These are phyloP conservation scores for Fusarium sp. DNA, from an alignment of 2,329 filamentous ascomycete genomes.

Conservation along the genomic window DNA sequence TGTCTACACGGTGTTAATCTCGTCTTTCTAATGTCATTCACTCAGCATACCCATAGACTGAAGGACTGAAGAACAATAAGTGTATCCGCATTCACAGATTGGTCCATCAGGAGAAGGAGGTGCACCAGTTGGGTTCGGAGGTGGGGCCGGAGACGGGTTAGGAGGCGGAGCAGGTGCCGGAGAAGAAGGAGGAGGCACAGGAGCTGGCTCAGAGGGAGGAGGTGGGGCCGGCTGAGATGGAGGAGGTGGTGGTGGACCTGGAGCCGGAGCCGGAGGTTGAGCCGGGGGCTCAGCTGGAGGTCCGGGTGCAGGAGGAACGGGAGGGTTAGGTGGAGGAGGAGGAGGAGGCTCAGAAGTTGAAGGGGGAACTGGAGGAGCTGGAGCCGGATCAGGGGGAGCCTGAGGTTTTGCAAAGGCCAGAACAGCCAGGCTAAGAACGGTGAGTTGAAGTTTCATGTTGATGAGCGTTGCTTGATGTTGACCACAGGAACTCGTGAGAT, in stretches of 20 bases:
- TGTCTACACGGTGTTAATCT: conserved; percentile 42
- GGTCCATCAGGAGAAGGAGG: conserved; percentile 45
- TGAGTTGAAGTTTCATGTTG: conserved; percentile 49
- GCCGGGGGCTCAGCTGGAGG: conserved; percentile 11
- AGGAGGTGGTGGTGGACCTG: conserved; percentile 1
- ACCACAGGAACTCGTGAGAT: not conserved
- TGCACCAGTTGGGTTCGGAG: conserved; percentile 37
- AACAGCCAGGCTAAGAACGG: conserved; percentile 41
- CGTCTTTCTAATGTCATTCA: rapidly evolving
- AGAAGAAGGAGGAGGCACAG: conserved; percentile 27
- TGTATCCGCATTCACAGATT: conserved; percentile 59
- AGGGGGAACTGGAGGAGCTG: conserved; percentile 23
- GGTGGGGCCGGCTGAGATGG: conserved; percentile 3
- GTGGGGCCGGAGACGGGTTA: conserved; percentile 35
- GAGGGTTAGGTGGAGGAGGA: conserved; percentile 15
- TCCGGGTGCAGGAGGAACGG: not conserved
- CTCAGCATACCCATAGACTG: conserved; percentile 53
- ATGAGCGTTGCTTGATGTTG: conserved; percentile 5
- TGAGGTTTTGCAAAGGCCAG: conserved; percentile 47
- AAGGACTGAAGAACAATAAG: conserved; percentile 58
- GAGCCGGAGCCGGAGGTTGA: conserved; percentile 20
- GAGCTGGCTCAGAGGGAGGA: conserved; percentile 26
- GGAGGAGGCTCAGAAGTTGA: conserved; percentile 12
- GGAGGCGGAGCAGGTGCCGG: conserved; percentile 44
- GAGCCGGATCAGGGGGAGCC: conserved; percentile 35